Conservation (phyloP, 2,329 filamentous ascomycete species). For the Colletotrichum plurivorum region DNA sequence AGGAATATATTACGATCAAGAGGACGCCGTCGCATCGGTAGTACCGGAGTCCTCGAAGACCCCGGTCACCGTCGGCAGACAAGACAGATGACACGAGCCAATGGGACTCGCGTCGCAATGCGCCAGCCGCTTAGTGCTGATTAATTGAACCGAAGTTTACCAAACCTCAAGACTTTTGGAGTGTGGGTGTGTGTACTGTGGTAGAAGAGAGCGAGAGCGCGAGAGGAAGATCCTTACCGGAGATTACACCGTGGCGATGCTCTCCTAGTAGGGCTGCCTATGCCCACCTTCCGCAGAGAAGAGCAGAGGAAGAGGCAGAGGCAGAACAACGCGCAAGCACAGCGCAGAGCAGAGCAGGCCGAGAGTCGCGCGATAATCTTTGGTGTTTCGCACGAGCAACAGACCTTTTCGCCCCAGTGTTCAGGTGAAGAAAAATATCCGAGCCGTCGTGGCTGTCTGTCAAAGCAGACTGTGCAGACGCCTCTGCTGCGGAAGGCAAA, state of each 20-base stretch:
- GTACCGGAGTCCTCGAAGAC: conserved; percentile 29
- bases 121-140: conserved; percentile 31
- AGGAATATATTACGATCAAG: conserved; percentile 11
- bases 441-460: conserved; percentile 36
- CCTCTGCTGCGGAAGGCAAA: background rate
- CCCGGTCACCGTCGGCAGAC: conserved; percentile 25
- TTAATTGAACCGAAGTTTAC: conserved; percentile 28
- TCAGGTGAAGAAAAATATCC: conserved; percentile 31
- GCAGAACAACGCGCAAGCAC: background rate
- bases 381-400: conserved; percentile 26
- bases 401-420: background rate
- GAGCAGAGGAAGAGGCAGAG: background rate
- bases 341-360: background rate
- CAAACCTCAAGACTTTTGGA: background rate
- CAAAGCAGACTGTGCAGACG: conserved; percentile 30
- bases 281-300: no score
- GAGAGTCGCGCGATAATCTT: background rate
- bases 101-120: conserved; percentile 15
- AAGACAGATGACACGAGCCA: conserved; percentile 29
- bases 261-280: conserved; percentile 22
- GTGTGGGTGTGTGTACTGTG: no score
- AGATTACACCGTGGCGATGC: background rate
- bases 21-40: conserved; percentile 5
- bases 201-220: background rate
- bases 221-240: background rate